Evolutionary conservation across 2,329 filamentous ascomycete species (phyloP), one percentile per base, ranked within the genome.

Genomic region (Zopfia rhizophila): DNA sequence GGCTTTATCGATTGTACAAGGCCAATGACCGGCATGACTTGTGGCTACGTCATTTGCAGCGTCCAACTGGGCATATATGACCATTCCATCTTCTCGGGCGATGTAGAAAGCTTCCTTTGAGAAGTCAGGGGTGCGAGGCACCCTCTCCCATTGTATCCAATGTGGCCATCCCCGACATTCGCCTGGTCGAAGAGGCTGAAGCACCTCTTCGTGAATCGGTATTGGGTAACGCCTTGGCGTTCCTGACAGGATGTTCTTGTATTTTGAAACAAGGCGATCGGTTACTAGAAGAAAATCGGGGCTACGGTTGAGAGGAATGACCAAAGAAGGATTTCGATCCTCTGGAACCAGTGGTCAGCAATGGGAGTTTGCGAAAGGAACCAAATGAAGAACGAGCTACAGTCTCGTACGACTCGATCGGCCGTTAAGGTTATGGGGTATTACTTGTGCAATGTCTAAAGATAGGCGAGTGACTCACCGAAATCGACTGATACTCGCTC

Each of bases 141-240:
- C 89, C 48, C 90, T 83, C 19, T 90, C 85, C 92, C 93, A 99
- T 17, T 88, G 84, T 3, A 88, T 88, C 89, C 91, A 97, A 3
- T 90, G 70, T 1, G 88, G 88, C 27, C 39, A 40, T 11, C 48
- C 48, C 46, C 56, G 64, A 39, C 67, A 68, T 23, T 61, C 62
- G 51, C 64, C 24, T 62, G 72, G 23, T 50, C 68, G 18, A 78
- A 83, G 49, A 78, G 76, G 54, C 79, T 75, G 23, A 4, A 61
- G 45, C 22, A 79, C 75, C 23, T 67, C 44, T 12, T 45, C 10
- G 3, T 54, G 48, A 10, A 69, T 62, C 1, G 43, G 31, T 4
- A 51, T 50, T 14, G 38, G 28, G 3, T 32, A 45, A 16, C 55
- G 57, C 48, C 52, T 55, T 10, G 72, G 66, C 1, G 61, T 58